Conservation (phyloP, 495 filamentous ascomycete genomes). For the Talaromyces nanjingensis region DNA sequence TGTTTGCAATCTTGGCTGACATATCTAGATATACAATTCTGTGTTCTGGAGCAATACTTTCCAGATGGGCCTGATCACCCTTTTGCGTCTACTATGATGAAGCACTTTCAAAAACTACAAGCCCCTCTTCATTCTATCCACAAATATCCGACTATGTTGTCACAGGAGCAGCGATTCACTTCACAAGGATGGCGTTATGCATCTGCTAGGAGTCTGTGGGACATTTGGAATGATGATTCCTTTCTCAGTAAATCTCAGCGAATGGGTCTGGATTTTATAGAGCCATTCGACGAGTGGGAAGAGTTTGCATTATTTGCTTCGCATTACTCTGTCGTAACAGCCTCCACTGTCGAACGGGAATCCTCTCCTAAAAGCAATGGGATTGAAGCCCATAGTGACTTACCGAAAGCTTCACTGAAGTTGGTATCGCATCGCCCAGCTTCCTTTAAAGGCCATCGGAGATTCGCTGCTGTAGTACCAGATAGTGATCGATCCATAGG, state of each 20-base stretch:
- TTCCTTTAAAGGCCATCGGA: constrained; percentile 17
- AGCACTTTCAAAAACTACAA: constrained; percentile 72
- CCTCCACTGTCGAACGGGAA: constrained; percentile 22
- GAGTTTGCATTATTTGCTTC: constrained; percentile 81
- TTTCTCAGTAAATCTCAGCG: constrained; percentile 53
- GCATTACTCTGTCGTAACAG: constrained; percentile 80
- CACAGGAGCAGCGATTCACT: constrained; percentile 61
- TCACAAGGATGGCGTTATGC: constrained; percentile 57
- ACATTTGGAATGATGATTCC: constrained; percentile 63
- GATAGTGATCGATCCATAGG: constrained; percentile 30
- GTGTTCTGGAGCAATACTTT: constrained; percentile 82
- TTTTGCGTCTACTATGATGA: constrained; percentile 82
- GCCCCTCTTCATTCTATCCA: constrained; percentile 68
- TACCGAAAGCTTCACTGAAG: constrained; percentile 7
- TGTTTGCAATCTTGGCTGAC: not conserved
- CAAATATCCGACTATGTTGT: constrained; percentile 55
- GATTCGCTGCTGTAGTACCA: constrained; percentile 40
- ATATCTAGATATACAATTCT: constrained; percentile 50
- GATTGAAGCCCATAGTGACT: not conserved
- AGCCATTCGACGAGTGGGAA: constrained; percentile 95
- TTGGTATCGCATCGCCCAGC: constrained; percentile 16
- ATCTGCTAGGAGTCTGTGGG: constrained; percentile 61
- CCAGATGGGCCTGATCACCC: constrained; percentile 71
- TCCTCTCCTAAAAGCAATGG: not conserved
- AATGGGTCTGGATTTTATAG: constrained; percentile 52